These are phyloP conservation scores for Neopestalotiopsis sp. DNA, from an alignment of 2,329 filamentous ascomycete species.

Conservation along the genomic window DNA sequence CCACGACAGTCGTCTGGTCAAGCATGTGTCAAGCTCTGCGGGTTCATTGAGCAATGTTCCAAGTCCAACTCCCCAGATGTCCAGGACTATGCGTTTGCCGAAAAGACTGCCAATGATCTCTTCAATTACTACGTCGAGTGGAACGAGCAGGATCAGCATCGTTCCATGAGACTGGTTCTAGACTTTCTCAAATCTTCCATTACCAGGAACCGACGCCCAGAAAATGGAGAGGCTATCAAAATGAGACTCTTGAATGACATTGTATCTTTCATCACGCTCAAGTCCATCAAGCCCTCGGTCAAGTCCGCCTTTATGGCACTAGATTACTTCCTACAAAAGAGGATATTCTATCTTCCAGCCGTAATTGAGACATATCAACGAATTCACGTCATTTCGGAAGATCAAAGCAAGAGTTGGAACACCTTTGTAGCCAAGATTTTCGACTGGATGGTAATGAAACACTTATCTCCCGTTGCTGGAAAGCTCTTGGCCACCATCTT, in stretches of 20 bases:
- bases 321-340: slow-evolving; percentile 68
- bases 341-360: slow-evolving; percentile 54
- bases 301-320: slow-evolving; percentile 74
- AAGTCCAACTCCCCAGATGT: slow-evolving; percentile 51
- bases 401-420: slow-evolving; percentile 51
- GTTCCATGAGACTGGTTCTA: slow-evolving; percentile 66
- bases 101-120: slow-evolving; percentile 51
- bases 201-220: slow-evolving; percentile 50
- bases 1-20: slow-evolving; percentile 61
- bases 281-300: slow-evolving; percentile 66
- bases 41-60: slow-evolving; percentile 64
- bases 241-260: slow-evolving; percentile 54
- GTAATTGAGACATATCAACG: slow-evolving; percentile 48
- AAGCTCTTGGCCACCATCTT: slow-evolving; percentile 66
- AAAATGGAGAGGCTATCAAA: slow-evolving; percentile 45
- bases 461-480: slow-evolving; percentile 64
- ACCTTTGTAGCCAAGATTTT: slow-evolving; percentile 54
- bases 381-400: slow-evolving; percentile 30
- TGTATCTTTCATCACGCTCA: slow-evolving; percentile 63
- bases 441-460: slow-evolving; percentile 60
- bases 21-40: slow-evolving; percentile 64
- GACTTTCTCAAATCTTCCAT: slow-evolving; percentile 61
- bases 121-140: slow-evolving; percentile 70
- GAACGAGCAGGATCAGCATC: slow-evolving; percentile 69
- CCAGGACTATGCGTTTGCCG: slow-evolving; percentile 56